A percentile compares a stretch with the other conserved stretches of the same genome.
Evolutionary conservation across 306 rosid genomes (phyloP).

Genomic region (Fagus crenata): DNA sequence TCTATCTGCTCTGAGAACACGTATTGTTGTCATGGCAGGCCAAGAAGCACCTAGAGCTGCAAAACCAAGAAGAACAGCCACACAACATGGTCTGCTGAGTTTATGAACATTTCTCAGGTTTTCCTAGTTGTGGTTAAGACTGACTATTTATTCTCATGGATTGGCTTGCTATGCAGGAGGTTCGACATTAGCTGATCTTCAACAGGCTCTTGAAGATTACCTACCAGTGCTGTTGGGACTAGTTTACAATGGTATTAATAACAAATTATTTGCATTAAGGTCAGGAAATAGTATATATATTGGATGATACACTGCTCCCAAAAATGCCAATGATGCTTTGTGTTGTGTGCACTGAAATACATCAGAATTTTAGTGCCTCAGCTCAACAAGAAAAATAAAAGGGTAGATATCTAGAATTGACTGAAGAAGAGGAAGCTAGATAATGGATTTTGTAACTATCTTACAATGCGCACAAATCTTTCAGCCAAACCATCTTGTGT

Average conservation of each 20-base stretch:
- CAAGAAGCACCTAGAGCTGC: conserved; percentile 92
- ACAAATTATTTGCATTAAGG: no score
- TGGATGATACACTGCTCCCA: no score
- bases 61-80: conserved; percentile 74
- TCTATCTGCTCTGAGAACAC: conserved; percentile 79
- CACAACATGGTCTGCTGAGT: conserved; percentile 71
- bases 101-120: no score
- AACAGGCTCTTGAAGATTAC: conserved; percentile 83
- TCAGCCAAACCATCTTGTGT: no score
- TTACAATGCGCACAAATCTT: no score
- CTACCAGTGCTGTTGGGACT: conserved; percentile 88
- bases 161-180: conserved; percentile 57
- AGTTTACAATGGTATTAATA: conserved; percentile 71
- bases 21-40: conserved; percentile 86
- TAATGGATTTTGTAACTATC: no score
- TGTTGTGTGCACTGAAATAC: no score
- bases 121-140: no score
- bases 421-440: no score
- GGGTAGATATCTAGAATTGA: no score
- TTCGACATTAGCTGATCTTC: conserved; percentile 82
- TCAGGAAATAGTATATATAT: no score
- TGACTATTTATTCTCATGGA: not conserved
- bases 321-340: no score
- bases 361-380: not conserved
- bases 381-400: not conserved